These are phyloP conservation scores for Neurospora sp. DNA, from an alignment of 495 filamentous ascomycete species.

Conservation along the genomic window DNA sequence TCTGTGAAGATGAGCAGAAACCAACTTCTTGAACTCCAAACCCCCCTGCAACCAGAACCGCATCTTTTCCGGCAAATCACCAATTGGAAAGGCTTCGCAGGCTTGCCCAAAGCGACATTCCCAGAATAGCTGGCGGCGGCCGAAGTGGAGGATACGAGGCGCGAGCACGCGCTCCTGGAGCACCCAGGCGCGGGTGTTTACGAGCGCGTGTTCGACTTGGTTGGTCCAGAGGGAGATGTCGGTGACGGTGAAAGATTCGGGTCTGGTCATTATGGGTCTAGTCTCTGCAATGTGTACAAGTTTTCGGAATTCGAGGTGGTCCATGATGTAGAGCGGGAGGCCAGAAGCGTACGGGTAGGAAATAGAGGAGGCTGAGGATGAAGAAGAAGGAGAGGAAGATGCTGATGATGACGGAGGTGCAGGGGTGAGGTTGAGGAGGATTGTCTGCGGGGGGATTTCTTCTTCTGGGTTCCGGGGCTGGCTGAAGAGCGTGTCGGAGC, in stretches of 20 bases:
- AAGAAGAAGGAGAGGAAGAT: too few relatives aligned
- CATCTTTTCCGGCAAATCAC: too few relatives aligned
- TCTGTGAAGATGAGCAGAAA: too few relatives aligned
- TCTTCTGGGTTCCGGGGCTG: not conserved
- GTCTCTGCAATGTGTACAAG: not conserved
- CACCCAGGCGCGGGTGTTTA: constrained; percentile 1
- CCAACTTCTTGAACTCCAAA: too few relatives aligned
- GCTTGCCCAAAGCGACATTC: not conserved
- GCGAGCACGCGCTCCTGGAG: constrained; percentile 1
- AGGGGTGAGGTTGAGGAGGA: too few relatives aligned
- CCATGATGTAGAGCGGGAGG: not conserved
- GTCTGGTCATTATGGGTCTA: not conserved
- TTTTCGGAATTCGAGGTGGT: not conserved
- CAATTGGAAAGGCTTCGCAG: not conserved
- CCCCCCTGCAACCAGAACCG: too few relatives aligned
- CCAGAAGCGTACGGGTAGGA: too few relatives aligned
- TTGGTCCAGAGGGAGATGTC: not conserved
- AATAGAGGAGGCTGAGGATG: too few relatives aligned
- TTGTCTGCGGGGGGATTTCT: not conserved
- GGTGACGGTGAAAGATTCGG: not conserved
- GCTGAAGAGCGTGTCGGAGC: not conserved
- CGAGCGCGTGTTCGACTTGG: not conserved
- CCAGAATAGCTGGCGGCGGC: not conserved
- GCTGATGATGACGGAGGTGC: too few relatives aligned
- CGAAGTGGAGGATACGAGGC: constrained; percentile 2